Conservation (phyloP, 345 rosid genomes). For the Dipteronia dyeriana region DNA sequence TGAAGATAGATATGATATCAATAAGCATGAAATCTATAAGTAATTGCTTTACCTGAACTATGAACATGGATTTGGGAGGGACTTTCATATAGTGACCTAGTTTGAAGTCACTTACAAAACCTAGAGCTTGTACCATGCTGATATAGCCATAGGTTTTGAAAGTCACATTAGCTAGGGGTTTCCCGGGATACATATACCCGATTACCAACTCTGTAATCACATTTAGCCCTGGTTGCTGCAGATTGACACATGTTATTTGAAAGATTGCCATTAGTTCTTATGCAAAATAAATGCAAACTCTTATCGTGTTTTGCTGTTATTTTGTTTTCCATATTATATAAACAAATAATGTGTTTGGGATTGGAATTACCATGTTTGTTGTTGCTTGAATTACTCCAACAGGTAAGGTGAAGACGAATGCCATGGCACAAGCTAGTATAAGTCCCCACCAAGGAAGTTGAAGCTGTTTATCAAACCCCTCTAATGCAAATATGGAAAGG, state of each 20-base stretch:
- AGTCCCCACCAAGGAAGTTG: slow-evolving; percentile 66
- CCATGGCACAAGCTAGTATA: slow-evolving; percentile 32
- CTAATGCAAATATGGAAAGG: slow-evolving; percentile 41
- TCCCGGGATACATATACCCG: slow-evolving; percentile 73
- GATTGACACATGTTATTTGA: neutral
- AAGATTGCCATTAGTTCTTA: neutral
- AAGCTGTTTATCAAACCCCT: slow-evolving; percentile 45
- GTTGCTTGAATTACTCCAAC: slow-evolving; percentile 56
- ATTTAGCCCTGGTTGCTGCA: slow-evolving; percentile 66
- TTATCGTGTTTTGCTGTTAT: neutral
- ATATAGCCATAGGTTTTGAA: slow-evolving; percentile 83
- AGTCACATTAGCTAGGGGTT: slow-evolving; percentile 75
- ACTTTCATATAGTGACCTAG: slow-evolving; percentile 87
- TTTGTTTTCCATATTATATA: too few species aligned
- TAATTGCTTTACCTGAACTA: slow-evolving; percentile 45
- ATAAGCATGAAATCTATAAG: neutral
- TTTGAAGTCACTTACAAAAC: slow-evolving; percentile 67
- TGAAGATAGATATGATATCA: neutral
- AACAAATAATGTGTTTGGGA: neutral
- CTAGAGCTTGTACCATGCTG: slow-evolving; percentile 74
- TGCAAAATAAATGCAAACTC: neutral
- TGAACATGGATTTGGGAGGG: slow-evolving; percentile 81
- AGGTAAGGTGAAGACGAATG: slow-evolving; percentile 49
- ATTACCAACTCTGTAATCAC: slow-evolving; percentile 76
- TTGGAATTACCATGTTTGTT: slow-evolving; percentile 41